phyloP scores from a whole-genome alignment of 2,329 filamentous ascomycete genomes.

The Colletotrichum chrysophilum region DNA sequence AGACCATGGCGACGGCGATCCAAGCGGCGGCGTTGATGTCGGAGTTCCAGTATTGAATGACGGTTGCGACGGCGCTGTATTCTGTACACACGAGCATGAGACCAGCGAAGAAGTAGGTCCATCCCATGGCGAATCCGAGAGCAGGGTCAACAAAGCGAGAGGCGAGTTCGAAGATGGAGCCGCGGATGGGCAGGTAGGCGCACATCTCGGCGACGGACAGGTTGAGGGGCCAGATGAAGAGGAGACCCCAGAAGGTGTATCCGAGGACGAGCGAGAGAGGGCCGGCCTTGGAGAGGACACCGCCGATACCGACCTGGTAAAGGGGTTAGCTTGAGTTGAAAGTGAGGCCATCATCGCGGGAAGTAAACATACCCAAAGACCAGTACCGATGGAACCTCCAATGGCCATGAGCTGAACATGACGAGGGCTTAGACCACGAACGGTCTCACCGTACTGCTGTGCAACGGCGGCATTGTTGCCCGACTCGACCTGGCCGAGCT shows the following conservation, averaged over 20 bases:
- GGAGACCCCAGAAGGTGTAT: conserved; percentile 48
- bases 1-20: conserved; percentile 51
- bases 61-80: conserved; percentile 47
- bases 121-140: conserved; percentile 60
- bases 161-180: conserved; percentile 60
- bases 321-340: not conserved
- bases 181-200: conserved; percentile 58
- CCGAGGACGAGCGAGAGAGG: conserved; percentile 49
- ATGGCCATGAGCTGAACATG: conserved; percentile 57
- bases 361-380: conserved; percentile 40
- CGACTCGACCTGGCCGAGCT: conserved; percentile 17
- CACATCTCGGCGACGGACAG: conserved; percentile 62
- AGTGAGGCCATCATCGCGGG: not conserved
- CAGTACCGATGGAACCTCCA: conserved; percentile 51
- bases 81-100: conserved; percentile 51
- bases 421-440: conserved; percentile 39
- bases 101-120: conserved; percentile 50
- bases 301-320: conserved; percentile 43
- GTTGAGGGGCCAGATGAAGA: conserved; percentile 49
- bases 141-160: conserved; percentile 61
- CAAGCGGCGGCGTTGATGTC: conserved; percentile 51
- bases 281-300: conserved; percentile 45
- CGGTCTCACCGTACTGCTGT: conserved; percentile 34
- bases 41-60: conserved; percentile 49
- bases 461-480: conserved; percentile 7